Evolutionary conservation across 225 moss, liverwort and hornwort species (phyloP).

Genomic region (Pseudoscleropodium purum): DNA sequence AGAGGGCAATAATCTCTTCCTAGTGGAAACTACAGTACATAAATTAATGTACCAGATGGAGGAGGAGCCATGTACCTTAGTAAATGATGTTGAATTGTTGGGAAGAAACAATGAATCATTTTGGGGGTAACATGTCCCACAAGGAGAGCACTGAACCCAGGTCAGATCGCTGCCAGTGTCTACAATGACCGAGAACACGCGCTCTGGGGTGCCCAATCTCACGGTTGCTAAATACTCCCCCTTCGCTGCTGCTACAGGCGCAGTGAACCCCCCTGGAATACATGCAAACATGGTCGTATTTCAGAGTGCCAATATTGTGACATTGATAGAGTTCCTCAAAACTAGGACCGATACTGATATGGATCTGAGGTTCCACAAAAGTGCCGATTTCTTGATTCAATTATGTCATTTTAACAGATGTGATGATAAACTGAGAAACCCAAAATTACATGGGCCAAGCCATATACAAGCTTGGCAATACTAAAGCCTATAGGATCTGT

Average conservation of each 20-base stretch:
- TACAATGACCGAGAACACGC: slow-evolving; percentile 41
- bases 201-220: slow-evolving; percentile 48
- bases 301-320: neutral
- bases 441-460: neutral
- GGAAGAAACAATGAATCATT: slow-evolving; percentile 39
- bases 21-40: neutral
- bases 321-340: neutral
- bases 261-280: slow-evolving; percentile 26
- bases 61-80: slow-evolving; percentile 15
- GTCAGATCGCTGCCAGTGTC: slow-evolving; percentile 64
- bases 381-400: neutral
- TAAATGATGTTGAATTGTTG: slow-evolving; percentile 34
- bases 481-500: neutral
- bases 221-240: slow-evolving; percentile 52
- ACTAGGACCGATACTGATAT: too few relatives aligned
- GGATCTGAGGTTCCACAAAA: neutral
- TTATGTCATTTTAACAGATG: neutral
- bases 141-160: slow-evolving; percentile 58
- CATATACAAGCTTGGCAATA: neutral
- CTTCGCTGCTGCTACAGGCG: slow-evolving; percentile 39
- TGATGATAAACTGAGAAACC: neutral
- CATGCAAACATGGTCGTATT: neutral
- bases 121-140: slow-evolving; percentile 36
- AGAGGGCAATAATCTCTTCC: neutral
- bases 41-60: neutral